Evolutionary conservation across 495 filamentous ascomycete species (phyloP).

Genomic region (Penicillium egyptiacum): DNA sequence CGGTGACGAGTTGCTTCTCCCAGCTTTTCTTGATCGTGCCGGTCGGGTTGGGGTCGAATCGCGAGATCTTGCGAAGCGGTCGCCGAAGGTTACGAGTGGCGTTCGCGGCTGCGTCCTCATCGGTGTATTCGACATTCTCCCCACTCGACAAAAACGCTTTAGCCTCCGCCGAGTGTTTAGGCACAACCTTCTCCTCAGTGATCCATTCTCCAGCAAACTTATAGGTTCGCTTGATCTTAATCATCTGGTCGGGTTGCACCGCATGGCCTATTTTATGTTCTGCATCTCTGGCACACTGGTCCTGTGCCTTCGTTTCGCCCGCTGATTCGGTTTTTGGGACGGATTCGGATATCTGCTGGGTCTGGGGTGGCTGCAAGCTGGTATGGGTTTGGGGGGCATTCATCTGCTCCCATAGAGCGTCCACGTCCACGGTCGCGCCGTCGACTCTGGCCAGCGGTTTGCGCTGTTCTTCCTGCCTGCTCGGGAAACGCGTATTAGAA

Average conservation of each 20-base stretch:
- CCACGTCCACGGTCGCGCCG: conserved; percentile 83
- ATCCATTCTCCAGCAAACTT: conserved; percentile 87
- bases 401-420: conserved; percentile 84
- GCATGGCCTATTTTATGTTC: conserved; percentile 17
- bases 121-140: conserved; percentile 39
- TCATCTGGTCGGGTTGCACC: conserved; percentile 47
- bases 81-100: conserved; percentile 51
- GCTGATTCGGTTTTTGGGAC: conserved; percentile 15
- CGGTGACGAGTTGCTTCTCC: conserved; percentile 39
- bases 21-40: conserved; percentile 53
- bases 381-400: conserved; percentile 42
- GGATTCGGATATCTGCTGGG: conserved; percentile 18
- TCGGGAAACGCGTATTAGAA: conserved; percentile 8
- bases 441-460: conserved; percentile 61
- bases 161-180: conserved; percentile 77
- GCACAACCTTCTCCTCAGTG: conserved; percentile 78
- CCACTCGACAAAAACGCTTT: conserved; percentile 66
- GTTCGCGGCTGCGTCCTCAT: conserved; percentile 30
- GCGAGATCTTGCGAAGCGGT: conserved; percentile 69
- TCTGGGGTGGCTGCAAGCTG: conserved; percentile 20
- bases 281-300: conserved; percentile 21
- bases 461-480: conserved; percentile 60
- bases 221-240: conserved; percentile 86
- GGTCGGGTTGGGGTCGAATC: conserved; percentile 72
- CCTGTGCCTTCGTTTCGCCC: conserved; percentile 22